Percentiles rank a stretch among this genome's conserved stretches.
These are phyloP conservation scores for Phylloporus sp. DNA, from an alignment of 768 basidiomycete genomes.

Conservation along the genomic window DNA sequence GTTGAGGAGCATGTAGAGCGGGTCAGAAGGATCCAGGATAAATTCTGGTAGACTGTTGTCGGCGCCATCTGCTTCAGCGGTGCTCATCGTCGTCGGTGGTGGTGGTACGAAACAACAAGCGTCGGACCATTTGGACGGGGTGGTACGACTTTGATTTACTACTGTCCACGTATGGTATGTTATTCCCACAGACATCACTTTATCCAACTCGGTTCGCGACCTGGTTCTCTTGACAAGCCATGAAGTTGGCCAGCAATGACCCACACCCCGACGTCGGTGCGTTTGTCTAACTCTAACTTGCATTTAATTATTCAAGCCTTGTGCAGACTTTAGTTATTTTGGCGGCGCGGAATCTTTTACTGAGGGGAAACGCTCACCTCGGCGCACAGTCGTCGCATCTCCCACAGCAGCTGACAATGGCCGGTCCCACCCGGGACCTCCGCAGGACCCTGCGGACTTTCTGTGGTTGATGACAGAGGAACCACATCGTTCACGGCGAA, in stretches of 20 bases:
- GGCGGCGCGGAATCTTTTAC: conserved; percentile 79
- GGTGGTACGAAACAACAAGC: not conserved
- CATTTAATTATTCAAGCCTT: not conserved
- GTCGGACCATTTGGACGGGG: conserved; percentile 16
- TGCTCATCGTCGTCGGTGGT: conserved; percentile 16
- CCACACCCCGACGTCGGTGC: conserved; percentile 15
- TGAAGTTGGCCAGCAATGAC: conserved; percentile 11
- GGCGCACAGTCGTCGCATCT: conserved; percentile 46
- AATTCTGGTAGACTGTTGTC: conserved; percentile 33
- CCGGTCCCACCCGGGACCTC: conserved; percentile 44
- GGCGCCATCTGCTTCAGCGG: conserved; percentile 9
- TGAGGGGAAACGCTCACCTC: conserved; percentile 50
- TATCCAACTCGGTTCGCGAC: not conserved
- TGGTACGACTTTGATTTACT: conserved; percentile 24
- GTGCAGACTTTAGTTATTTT: conserved; percentile 69
- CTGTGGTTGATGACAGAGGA: conserved; percentile 98
- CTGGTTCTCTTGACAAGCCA: not conserved
- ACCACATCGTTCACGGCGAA: conserved; percentile 85
- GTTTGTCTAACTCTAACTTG: not conserved
- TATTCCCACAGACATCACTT: conserved; percentile 21
- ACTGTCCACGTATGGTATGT: conserved; percentile 13
- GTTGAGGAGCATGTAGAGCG: conserved; percentile 55
- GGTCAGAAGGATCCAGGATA: conserved; percentile 52
- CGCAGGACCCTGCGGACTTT: conserved; percentile 81
- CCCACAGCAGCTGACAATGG: conserved; percentile 40